Evolutionary conservation across 2,329 filamentous ascomycete species (phyloP).

Genomic region (Cucurbitaria berberidis): DNA sequence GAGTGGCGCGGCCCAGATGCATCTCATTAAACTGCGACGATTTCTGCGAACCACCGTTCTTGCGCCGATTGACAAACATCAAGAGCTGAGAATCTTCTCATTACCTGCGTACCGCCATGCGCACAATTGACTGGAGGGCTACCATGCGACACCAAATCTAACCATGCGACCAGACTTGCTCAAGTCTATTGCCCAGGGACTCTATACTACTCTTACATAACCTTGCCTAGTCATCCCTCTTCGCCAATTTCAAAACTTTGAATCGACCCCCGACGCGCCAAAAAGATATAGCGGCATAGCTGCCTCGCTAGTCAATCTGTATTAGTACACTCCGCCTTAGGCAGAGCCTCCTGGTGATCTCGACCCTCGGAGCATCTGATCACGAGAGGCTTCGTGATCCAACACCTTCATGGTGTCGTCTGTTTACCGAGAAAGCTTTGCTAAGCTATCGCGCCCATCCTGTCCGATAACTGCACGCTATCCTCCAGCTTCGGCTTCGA

Average conservation of each 20-base stretch:
- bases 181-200: constrained; percentile 11
- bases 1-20: constrained; percentile 23
- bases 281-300: not conserved
- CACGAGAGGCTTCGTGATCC: not conserved
- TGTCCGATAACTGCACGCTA: constrained; percentile 56
- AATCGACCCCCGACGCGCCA: not conserved
- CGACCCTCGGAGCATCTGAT: not conserved
- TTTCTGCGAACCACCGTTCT: constrained; percentile 37
- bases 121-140: constrained; percentile 14
- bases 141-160: constrained; percentile 8
- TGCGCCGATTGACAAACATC: constrained; percentile 14
- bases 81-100: constrained; percentile 14
- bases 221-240: constrained; percentile 11
- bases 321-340: too few relatives aligned
- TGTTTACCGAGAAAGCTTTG: not conserved
- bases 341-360: constrained; percentile 4
- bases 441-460: constrained; percentile 44
- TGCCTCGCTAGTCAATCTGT: not conserved
- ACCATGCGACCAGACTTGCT: constrained; percentile 2
- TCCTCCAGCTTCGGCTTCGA: constrained; percentile 49
- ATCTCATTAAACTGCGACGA: constrained; percentile 30
- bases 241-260: not conserved
- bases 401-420: not conserved
- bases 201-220: constrained; percentile 26
- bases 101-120: constrained; percentile 10